phyloP scores from a whole-genome alignment of 257 asterid genomes.

The Verbascum thapsus region DNA sequence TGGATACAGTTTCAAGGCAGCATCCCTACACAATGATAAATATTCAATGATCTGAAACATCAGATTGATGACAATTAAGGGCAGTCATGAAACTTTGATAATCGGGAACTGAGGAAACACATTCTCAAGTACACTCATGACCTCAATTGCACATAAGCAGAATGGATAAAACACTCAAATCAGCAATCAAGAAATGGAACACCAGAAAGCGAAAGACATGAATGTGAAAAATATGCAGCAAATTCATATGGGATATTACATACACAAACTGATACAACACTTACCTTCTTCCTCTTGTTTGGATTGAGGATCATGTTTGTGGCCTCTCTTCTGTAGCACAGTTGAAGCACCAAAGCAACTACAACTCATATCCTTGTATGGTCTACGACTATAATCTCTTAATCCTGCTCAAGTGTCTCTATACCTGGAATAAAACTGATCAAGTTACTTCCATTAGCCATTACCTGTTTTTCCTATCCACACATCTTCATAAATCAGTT shows the following conservation, averaged over 20 bases:
- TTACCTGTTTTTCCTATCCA: conserved; percentile 24
- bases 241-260: neutral
- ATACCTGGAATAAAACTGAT: conserved; percentile 34
- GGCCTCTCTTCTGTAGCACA: conserved; percentile 33
- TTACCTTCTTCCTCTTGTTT: conserved; percentile 60
- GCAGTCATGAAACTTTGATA: neutral
- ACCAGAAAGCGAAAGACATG: conserved; percentile 16
- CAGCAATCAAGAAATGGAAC: too few species aligned
- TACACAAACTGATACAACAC: conserved; percentile 21
- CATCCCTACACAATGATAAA: conserved; percentile 14
- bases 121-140: conserved; percentile 16
- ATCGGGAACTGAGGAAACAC: neutral
- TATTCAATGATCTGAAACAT: conserved; percentile 15
- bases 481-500: conserved; percentile 31
- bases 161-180: neutral
- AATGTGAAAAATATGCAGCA: conserved; percentile 11
- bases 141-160: neutral
- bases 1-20: conserved; percentile 18
- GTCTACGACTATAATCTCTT: conserved; percentile 29
- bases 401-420: conserved; percentile 21
- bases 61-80: conserved; percentile 2
- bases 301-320: conserved; percentile 34
- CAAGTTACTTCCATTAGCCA: conserved; percentile 30
- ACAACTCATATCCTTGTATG: conserved; percentile 60
- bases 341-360: conserved; percentile 61